These are phyloP conservation scores for Populus hybrid DNA, from an alignment of 441 rosid genomes.

Conservation along the genomic window DNA sequence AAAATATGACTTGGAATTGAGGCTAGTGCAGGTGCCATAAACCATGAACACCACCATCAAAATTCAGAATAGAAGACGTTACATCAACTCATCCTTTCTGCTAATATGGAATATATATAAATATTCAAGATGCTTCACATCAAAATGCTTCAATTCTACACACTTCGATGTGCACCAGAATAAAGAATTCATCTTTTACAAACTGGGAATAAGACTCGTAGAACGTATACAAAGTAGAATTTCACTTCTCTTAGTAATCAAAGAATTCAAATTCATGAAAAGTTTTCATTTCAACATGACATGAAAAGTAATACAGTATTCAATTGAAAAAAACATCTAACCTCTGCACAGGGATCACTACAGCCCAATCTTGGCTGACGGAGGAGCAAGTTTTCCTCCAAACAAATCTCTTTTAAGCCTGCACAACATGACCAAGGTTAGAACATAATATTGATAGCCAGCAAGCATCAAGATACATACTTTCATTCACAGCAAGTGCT, in stretches of 20 bases:
- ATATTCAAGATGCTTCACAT: background rate
- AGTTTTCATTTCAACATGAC: slow-evolving; percentile 22
- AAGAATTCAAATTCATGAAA: slow-evolving; percentile 22
- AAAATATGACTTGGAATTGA: background rate
- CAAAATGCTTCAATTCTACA: background rate
- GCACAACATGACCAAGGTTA: slow-evolving; percentile 14
- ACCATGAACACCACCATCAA: background rate
- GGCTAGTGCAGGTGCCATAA: background rate
- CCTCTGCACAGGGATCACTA: slow-evolving; percentile 21
- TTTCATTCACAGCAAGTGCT: background rate
- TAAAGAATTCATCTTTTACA: slow-evolving; percentile 21
- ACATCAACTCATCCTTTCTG: background rate
- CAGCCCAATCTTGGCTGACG: slow-evolving; percentile 7
- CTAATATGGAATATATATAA: background rate
- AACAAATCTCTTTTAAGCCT: slow-evolving; percentile 22
- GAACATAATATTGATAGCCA: slow-evolving; percentile 4
- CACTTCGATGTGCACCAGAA: slow-evolving; percentile 8
- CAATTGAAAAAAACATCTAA: slow-evolving; percentile 13
- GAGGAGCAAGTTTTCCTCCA: slow-evolving; percentile 10
- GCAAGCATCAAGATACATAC: background rate
- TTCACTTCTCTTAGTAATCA: slow-evolving; percentile 13
- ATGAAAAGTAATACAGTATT: slow-evolving; percentile 26
- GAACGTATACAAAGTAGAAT: slow-evolving; percentile 19
- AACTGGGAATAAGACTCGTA: slow-evolving; percentile 7
- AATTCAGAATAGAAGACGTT: background rate